Percentiles rank a stretch among this genome's conserved stretches.
Evolutionary conservation across 345 rosid genomes (phyloP).

Genomic region (Rhizophora apiculata): DNA sequence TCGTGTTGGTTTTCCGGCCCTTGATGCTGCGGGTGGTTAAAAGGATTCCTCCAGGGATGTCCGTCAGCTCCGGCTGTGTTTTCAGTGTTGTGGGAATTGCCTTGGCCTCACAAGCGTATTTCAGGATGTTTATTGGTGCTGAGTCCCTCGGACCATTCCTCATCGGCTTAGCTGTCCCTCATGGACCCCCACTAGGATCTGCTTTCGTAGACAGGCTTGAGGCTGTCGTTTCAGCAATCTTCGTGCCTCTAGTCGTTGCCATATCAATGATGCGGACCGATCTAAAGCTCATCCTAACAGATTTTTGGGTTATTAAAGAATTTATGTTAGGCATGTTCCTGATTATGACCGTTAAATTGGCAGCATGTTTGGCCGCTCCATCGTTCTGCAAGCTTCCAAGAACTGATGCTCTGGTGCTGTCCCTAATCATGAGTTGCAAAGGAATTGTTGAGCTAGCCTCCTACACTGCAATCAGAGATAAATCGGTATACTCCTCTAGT

Average conservation of each 20-base stretch:
- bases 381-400: conserved; percentile 11
- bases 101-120: conserved; percentile 6
- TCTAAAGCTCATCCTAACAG: background rate
- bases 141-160: conserved; percentile 24
- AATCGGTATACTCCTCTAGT: background rate
- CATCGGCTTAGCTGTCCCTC: conserved; percentile 41
- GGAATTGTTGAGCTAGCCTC: conserved; percentile 33
- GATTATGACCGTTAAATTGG: conserved; percentile 3
- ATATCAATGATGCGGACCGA: conserved; percentile 30
- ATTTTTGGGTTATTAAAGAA: background rate
- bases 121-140: conserved; percentile 6
- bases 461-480: background rate
- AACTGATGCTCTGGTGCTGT: conserved; percentile 33
- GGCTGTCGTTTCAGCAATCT: conserved; percentile 21
- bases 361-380: conserved; percentile 23
- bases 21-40: conserved; percentile 35
- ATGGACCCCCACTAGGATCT: conserved; percentile 47
- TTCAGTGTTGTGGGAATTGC: conserved; percentile 15
- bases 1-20: conserved; percentile 22
- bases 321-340: background rate
- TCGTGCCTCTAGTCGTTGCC: conserved; percentile 27
- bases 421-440: conserved; percentile 31
- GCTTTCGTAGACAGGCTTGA: conserved; percentile 31
- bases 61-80: conserved; percentile 17
- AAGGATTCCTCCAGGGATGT: conserved; percentile 32